Evolutionary conservation across 164 flowering plant species (phyloP), one percentile per base, ranked within the genome.

Genomic region (Santalum album): DNA sequence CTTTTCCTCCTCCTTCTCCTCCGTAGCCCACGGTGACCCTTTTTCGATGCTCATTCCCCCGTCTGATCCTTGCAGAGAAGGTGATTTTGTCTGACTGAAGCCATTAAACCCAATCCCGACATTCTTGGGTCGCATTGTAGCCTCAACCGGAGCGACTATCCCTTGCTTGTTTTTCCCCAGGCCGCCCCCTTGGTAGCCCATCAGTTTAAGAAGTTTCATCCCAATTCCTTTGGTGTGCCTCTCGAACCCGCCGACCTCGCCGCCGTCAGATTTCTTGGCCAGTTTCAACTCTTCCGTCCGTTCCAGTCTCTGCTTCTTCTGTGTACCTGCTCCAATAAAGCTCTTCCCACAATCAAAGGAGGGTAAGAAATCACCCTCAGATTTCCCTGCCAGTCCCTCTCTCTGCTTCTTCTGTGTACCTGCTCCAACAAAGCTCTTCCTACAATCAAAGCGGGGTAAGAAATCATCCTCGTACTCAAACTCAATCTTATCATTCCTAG

Each of bases 181-280:
- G 5, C 98, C 98, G 36, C 95, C 95, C 36, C 98, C 98, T 68
- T 79, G 82, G 53, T 87, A 90, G 10, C 97, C 96, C 97, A 85
- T 92, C 48, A 79, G 83, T 71, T 82, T 90, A 20, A 89, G 67
- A 64, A 85, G 56, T 47, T 71, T 87, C 81, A 74, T 57, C 29
- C 90, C 98, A 70, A 90, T 78, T 24, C 96, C 98, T 61, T 79
- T 86, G 0, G 98, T 82, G 59, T 79, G 75, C 65, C 72, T 74
- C 79, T 87, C 95, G 54, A 89, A 89, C 7, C 14, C 60, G 24
- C 95, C 98, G 2, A 81, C 82, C 56, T 75, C 69, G 3, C 12
- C 11, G 3, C 21, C 47, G 27, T 38, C 55, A 23, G 58, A 50
- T 57, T 74, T 73, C 59, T 71, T 72, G 20, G 50, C 77, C 52